phyloP scores from a whole-genome alignment of 106 monocot species.

The Ottelia alismoides region DNA sequence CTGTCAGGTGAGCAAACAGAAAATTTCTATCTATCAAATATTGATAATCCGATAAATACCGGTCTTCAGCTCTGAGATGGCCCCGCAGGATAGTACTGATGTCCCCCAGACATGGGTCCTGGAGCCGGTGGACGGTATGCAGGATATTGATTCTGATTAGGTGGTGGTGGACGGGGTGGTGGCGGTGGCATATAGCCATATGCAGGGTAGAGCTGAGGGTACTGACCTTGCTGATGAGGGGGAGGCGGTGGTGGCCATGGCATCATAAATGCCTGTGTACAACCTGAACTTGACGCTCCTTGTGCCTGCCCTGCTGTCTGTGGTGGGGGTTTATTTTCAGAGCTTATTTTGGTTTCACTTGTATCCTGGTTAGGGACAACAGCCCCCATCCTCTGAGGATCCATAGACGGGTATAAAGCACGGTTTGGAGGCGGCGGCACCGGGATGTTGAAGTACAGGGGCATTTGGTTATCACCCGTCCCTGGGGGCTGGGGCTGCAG shows the following conservation, averaged over 20 bases:
- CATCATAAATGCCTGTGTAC: conserved; percentile 1
- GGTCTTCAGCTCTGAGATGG: conserved; percentile 25
- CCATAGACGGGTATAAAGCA: conserved; percentile 82
- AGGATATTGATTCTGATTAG: conserved; percentile 42
- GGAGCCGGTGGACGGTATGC: conserved; percentile 39
- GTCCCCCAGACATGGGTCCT: conserved; percentile 18
- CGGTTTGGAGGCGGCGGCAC: conserved; percentile 41
- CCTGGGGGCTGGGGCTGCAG: conserved; percentile 59
- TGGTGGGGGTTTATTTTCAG: conserved; percentile 21
- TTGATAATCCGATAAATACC: too few relatives aligned
- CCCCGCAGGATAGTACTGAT: conserved; percentile 13
- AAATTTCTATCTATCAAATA: too few relatives aligned
- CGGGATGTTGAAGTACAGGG: conserved; percentile 71
- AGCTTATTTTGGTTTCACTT: conserved; percentile 17
- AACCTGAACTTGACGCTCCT: conserved; percentile 24
- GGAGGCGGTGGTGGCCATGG: conserved; percentile 17
- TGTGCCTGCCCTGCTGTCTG: conserved; percentile 9
- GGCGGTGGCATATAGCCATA: conserved; percentile 59
- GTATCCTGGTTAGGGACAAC: conserved; percentile 46
- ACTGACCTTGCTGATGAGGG: conserved; percentile 33
- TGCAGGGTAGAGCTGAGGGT: conserved; percentile 52
- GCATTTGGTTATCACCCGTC: conserved; percentile 22
- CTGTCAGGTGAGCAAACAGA: too few relatives aligned
- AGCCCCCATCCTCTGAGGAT: conserved; percentile 98
- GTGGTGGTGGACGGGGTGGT: conserved; percentile 28